Conservation (phyloP, 1,284 basidiomycete genomes). For the Leccinum fallax region DNA sequence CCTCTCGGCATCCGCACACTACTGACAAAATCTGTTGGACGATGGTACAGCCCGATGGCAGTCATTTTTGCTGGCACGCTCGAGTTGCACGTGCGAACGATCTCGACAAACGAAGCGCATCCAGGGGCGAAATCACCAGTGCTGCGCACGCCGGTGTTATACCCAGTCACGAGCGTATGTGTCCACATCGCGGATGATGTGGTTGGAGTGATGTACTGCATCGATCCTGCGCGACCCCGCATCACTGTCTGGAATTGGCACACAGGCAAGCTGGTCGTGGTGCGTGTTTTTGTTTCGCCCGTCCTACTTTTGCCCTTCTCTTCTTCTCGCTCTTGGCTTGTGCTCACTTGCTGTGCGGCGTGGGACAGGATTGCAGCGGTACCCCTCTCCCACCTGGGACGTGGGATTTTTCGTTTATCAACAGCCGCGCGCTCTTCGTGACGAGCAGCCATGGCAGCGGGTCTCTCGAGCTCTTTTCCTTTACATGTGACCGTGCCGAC, state of each 20-base stretch:
- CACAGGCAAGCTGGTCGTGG: constrained; percentile 45
- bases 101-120: constrained; percentile 47
- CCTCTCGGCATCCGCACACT: not conserved
- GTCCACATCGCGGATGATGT: constrained; percentile 56
- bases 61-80: constrained; percentile 18
- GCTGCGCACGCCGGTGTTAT: constrained; percentile 20
- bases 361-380: constrained; percentile 27
- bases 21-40: not conserved
- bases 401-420: constrained; percentile 52
- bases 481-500: constrained; percentile 19
- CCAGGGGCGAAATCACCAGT: constrained; percentile 37
- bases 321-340: not conserved
- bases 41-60: constrained; percentile 10
- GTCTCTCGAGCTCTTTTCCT: constrained; percentile 44
- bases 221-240: constrained; percentile 34
- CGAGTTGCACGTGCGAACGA: constrained; percentile 42
- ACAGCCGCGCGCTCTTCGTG: constrained; percentile 46
- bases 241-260: constrained; percentile 60
- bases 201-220: constrained; percentile 48
- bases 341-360: not conserved
- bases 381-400: constrained; percentile 31
- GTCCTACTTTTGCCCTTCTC: not conserved
- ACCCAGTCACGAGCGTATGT: constrained; percentile 36
- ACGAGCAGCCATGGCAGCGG: constrained; percentile 38
- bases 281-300: constrained; percentile 27